phyloP scores from a whole-genome alignment of 2,329 filamentous ascomycete species.

The Didymella arachidicola region DNA sequence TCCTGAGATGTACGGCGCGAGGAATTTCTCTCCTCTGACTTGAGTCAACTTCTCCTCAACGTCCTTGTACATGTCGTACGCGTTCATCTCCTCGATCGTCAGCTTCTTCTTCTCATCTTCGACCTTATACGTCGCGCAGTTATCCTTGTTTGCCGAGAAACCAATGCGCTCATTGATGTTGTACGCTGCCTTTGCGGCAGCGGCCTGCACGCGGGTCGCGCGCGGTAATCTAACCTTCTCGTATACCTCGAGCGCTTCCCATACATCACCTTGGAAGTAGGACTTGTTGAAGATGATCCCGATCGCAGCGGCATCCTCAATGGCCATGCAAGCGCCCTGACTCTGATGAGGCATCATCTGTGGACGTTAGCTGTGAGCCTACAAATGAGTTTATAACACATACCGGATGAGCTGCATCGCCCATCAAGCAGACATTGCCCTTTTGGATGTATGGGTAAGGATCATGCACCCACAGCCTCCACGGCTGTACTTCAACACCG shows the following conservation, averaged over 20 bases:
- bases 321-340: constrained; percentile 74
- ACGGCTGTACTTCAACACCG: constrained; percentile 69
- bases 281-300: constrained; percentile 66
- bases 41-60: constrained; percentile 27
- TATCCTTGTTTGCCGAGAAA: constrained; percentile 68
- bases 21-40: constrained; percentile 15
- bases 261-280: constrained; percentile 52
- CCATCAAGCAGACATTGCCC: constrained; percentile 64
- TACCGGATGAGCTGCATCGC: constrained; percentile 72
- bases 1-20: constrained; percentile 15
- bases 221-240: constrained; percentile 48
- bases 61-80: constrained; percentile 44
- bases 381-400: constrained; percentile 14
- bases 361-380: not conserved
- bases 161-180: constrained; percentile 50
- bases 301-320: constrained; percentile 70
- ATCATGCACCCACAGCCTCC: constrained; percentile 70
- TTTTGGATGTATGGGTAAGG: constrained; percentile 67
- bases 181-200: constrained; percentile 47
- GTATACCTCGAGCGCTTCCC: constrained; percentile 46
- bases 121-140: constrained; percentile 64
- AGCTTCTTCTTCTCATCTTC: constrained; percentile 67
- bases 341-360: constrained; percentile 73
- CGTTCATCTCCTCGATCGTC: constrained; percentile 75
- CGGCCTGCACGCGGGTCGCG: constrained; percentile 50